A percentile compares a stretch with the other conserved stretches of the same genome.
phyloP scores from a whole-genome alignment of 225 moss, liverwort and hornwort species.

The Physcomitrium patens region DNA sequence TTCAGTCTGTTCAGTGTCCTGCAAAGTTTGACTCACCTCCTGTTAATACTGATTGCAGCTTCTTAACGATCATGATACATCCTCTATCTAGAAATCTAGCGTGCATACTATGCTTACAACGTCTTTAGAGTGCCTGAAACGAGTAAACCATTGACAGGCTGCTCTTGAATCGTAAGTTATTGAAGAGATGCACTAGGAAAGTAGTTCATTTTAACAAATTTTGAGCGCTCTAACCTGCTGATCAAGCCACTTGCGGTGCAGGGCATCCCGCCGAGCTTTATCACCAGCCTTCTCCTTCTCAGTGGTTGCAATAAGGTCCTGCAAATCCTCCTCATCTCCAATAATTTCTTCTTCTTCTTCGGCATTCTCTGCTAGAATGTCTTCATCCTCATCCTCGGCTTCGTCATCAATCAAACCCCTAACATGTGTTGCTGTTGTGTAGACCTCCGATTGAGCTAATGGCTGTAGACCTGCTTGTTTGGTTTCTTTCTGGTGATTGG shows the following conservation, averaged over 20 bases:
- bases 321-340: conserved; percentile 62
- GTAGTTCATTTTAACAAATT: conserved; percentile 29
- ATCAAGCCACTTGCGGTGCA: conserved; percentile 93
- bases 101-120: too few species aligned
- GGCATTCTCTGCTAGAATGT: conserved; percentile 75
- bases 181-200: conserved; percentile 25
- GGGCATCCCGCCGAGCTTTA: conserved; percentile 63
- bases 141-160: background rate
- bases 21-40: conserved; percentile 6
- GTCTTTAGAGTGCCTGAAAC: background rate
- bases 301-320: conserved; percentile 68
- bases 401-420: conserved; percentile 86
- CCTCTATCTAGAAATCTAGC: background rate
- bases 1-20: conserved; percentile 70
- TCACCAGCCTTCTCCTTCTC: conserved; percentile 68
- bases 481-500: conserved; percentile 46
- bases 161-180: background rate
- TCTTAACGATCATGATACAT: background rate
- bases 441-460: conserved; percentile 37
- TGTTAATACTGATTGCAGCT: background rate
- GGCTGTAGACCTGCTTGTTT: conserved; percentile 30
- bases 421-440: conserved; percentile 61
- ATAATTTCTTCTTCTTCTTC: conserved; percentile 71
- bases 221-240: conserved; percentile 60
- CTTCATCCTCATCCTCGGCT: conserved; percentile 95